phyloP scores from a whole-genome alignment of 331 rosid species.

The Spiraea crenata region DNA sequence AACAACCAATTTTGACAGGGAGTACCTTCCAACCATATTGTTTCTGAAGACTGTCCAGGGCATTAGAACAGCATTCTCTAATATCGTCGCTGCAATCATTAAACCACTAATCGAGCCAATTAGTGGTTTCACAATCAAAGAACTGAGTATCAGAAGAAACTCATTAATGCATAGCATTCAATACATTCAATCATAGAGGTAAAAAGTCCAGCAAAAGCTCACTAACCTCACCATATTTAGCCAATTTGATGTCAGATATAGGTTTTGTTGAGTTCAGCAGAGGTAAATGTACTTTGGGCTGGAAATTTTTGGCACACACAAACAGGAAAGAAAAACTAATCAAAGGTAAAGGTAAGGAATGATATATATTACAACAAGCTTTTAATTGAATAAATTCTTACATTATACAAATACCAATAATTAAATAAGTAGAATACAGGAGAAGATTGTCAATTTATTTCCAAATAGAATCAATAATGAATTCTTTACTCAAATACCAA shows the following conservation, averaged over 20 bases:
- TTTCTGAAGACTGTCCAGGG: constrained; percentile 56
- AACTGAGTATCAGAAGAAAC: constrained; percentile 16
- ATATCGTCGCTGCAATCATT: constrained; percentile 85
- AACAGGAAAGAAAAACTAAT: constrained; percentile 3
- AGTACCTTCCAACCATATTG: constrained; percentile 81
- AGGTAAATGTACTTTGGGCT: constrained; percentile 70
- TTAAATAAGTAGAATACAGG: too few species aligned
- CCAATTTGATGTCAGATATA: constrained; percentile 62
- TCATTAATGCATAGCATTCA: constrained; percentile 9
- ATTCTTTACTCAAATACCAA: too few species aligned
- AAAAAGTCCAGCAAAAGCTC: constrained; percentile 4
- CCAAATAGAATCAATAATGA: too few species aligned
- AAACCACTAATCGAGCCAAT: constrained; percentile 85
- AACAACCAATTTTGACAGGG: neutral
- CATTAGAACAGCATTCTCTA: constrained; percentile 60
- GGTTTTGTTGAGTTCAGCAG: constrained; percentile 52
- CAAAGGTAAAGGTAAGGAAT: neutral
- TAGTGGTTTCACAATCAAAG: constrained; percentile 48
- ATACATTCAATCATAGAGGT: neutral
- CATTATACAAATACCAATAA: neutral
- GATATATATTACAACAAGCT: neutral
- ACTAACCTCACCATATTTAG: constrained; percentile 75
- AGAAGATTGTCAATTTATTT: too few species aligned
- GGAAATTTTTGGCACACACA: constrained; percentile 18
- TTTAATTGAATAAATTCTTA: neutral